Evolutionary conservation across 495 filamentous ascomycete species (phyloP), one percentile per base, ranked within the genome.

Genomic region (Glonium stellatum): DNA sequence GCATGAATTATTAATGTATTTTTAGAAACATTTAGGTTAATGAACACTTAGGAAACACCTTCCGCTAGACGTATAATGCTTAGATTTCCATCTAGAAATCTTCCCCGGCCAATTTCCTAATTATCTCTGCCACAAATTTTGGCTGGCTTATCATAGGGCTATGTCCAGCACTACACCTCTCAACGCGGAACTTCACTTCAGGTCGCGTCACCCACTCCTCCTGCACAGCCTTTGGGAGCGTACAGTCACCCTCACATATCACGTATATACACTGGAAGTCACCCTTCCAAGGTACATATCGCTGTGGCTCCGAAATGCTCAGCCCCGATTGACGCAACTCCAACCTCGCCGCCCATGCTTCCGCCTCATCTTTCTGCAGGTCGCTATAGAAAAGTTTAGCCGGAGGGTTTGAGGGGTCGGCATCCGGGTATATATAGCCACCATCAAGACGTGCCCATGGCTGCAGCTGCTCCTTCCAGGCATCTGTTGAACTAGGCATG

Each of bases 231-330:
- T 18, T 22, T n/a, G 62, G 58, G 35, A 65, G 15, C 0, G 58
- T 10, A 37, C 58, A 52, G 39, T 65, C 62, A 42, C 54, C 5
- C 27, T 34, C 34, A 9, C 39, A 35, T 25, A 61, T 31, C 34
- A 65, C 53, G 50, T 57, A 65, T 15, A 39, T 23, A 36, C 58
- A 57, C 36, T 35, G 23, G 41, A 61, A 65, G 44, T 61, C 62
- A 13, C 62, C 62, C 23, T 54, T 61, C 31, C 60, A 65, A 10
- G 62, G 62, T 10, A 65, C 49, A 54, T 65, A 61, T 15, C 42
- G 56, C 4, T 53, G 37, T 2, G 25, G 55, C 21, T 53, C 58
- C 8, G 21, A 39, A 61, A 54, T 61, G 60, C 34, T n/a, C n/a
- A n/a, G n/a, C n/a, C n/a, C n/a, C n/a, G n/a, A n/a, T n/a, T n/a